Conservation (phyloP, 768 basidiomycete species). For the Jaapia argillacea region DNA sequence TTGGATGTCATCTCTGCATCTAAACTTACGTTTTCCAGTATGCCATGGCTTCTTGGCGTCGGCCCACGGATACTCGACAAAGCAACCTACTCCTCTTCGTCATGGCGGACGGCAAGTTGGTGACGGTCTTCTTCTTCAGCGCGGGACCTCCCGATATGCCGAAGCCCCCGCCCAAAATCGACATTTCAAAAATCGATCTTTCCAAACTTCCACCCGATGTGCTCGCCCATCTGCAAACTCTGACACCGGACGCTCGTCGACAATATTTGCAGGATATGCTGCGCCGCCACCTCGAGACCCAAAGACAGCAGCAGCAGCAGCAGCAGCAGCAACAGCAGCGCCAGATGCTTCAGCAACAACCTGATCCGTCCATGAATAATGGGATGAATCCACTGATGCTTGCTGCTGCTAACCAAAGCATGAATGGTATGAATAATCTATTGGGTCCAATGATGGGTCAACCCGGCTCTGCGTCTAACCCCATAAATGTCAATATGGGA, state of each 20-base stretch:
- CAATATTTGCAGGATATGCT: neutral
- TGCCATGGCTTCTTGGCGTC: neutral
- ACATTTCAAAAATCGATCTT: neutral
- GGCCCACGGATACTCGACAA: neutral
- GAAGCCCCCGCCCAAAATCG: neutral
- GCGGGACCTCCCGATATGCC: neutral
- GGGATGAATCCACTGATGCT: neutral
- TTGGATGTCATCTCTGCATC: too few species aligned
- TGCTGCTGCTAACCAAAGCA: slow-evolving; percentile 6
- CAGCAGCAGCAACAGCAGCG: neutral
- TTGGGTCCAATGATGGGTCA: slow-evolving; percentile 9
- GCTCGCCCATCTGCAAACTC: neutral
- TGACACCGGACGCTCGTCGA: too few species aligned
- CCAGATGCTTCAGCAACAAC: neutral
- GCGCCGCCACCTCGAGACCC: neutral
- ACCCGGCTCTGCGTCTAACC: too few species aligned
- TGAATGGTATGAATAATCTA: too few species aligned
- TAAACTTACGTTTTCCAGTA: neutral
- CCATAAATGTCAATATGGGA: neutral
- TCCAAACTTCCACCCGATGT: neutral
- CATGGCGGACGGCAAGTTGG: neutral
- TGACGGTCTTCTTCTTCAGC: neutral
- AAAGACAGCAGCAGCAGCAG: neutral
- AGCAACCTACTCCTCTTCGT: neutral
- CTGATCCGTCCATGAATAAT: neutral